phyloP scores from a whole-genome alignment of 2,329 filamentous ascomycete species.

The Colletotrichum viniferum region DNA sequence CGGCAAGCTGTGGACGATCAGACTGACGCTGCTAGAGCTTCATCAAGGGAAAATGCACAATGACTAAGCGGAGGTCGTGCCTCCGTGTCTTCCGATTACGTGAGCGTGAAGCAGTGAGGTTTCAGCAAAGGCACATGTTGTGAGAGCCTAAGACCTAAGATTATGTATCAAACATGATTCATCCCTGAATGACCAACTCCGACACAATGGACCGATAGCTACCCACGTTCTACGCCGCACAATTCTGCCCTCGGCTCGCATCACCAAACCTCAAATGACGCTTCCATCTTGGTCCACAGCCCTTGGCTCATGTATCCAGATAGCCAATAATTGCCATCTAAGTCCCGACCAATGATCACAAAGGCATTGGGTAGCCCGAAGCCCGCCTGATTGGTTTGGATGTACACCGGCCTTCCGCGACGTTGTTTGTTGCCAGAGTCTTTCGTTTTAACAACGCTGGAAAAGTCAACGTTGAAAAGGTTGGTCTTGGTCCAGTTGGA shows the following conservation, averaged over 20 bases:
- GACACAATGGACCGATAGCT: background rate
- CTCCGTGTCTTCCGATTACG: background rate
- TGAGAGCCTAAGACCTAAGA: background rate
- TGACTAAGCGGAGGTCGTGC: background rate
- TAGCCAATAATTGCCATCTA: background rate
- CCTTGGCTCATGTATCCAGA: background rate
- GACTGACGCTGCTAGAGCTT: background rate
- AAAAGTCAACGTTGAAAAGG: background rate
- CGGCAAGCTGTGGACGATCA: background rate
- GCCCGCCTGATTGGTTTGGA: background rate
- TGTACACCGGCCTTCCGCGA: background rate
- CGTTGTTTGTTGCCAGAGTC: background rate
- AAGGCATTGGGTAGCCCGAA: background rate
- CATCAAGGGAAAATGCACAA: accelerated
- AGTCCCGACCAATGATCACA: background rate
- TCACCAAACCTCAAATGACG: background rate
- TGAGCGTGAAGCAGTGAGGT: background rate
- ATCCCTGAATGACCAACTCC: background rate
- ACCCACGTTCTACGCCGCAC: background rate
- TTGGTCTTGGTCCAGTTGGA: background rate
- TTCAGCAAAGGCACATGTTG: background rate
- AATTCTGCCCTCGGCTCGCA: background rate
- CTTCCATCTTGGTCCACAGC: background rate
- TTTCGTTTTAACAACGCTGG: background rate
- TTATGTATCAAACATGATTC: background rate